Conservation (phyloP, 116 monocot genomes). For the Cymodocea nodosa region DNA sequence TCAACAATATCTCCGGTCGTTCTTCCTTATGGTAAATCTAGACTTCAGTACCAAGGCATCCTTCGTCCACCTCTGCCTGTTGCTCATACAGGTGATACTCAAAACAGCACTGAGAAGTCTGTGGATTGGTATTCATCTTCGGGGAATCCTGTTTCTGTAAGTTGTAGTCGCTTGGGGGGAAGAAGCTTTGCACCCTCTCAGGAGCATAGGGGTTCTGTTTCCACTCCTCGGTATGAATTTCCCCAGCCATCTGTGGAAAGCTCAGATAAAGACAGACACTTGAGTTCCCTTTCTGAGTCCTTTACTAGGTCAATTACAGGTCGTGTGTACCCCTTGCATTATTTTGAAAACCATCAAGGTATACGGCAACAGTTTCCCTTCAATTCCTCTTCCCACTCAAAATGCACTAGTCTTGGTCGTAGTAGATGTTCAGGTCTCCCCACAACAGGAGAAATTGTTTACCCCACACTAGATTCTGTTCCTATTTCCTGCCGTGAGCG, state of each 20-base stretch:
- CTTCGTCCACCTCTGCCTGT: not conserved
- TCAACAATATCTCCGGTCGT: not conserved
- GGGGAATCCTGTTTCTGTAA: not conserved
- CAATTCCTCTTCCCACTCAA: slow-evolving; percentile 4
- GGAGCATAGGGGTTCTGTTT: not conserved
- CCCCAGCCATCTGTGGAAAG: slow-evolving; percentile 1
- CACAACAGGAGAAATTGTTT: not conserved
- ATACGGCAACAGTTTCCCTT: not conserved
- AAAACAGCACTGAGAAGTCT: not conserved
- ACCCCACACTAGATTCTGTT: not conserved
- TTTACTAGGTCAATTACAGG: slow-evolving; percentile 1
- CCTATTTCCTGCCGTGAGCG: not conserved
- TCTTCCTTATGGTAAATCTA: not conserved
- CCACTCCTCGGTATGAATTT: not conserved
- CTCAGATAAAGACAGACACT: slow-evolving; percentile 4
- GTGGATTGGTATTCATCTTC: slow-evolving; percentile 6
- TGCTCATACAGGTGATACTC: not conserved
- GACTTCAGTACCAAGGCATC: slow-evolving; percentile 2
- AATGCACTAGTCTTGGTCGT: not conserved
- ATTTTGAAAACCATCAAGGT: not conserved
- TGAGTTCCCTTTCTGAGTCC: slow-evolving; percentile 2
- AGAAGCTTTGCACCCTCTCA: not conserved
- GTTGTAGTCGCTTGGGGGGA: not conserved
- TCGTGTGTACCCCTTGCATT: slow-evolving; percentile 2
- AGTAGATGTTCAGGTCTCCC: not conserved